Conservation (phyloP, 177 flowering plant genomes). For the Tripterygium wilfordii region DNA sequence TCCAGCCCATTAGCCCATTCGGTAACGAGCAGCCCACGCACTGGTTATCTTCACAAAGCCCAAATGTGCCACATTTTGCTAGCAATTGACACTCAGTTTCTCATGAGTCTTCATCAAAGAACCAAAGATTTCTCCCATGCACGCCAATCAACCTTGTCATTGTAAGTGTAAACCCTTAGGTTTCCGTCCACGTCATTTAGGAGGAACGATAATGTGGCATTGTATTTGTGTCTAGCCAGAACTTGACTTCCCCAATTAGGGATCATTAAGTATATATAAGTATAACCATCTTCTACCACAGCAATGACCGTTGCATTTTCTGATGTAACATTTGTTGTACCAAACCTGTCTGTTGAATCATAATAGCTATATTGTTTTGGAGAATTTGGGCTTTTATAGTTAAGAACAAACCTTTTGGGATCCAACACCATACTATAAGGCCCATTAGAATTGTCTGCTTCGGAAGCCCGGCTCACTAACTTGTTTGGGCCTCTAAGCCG, state of each 20-base stretch:
- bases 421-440: slow-evolving; percentile 35
- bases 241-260: neutral
- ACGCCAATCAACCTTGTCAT: neutral
- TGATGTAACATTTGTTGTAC: neutral
- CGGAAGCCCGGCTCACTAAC: slow-evolving; percentile 42
- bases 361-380: slow-evolving; percentile 16
- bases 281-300: slow-evolving; percentile 9
- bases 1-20: slow-evolving; percentile 49
- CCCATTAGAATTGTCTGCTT: slow-evolving; percentile 20
- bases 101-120: slow-evolving; percentile 4
- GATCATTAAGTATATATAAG: neutral
- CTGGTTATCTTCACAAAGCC: slow-evolving; percentile 47
- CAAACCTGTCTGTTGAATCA: neutral
- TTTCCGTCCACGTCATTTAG: neutral
- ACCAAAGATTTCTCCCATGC: slow-evolving; percentile 18
- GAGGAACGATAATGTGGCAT: neutral
- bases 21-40: slow-evolving; percentile 57
- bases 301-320: slow-evolving; percentile 4
- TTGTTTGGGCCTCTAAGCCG: slow-evolving; percentile 13
- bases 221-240: neutral
- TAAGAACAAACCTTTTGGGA: slow-evolving; percentile 21
- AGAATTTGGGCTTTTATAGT: slow-evolving; percentile 15
- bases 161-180: neutral
- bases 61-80: slow-evolving; percentile 41
- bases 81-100: slow-evolving; percentile 36